Percentiles rank a stretch among this genome's conserved stretches.
Conservation (phyloP, 106 monocot species). For the Allium fistulosum region DNA sequence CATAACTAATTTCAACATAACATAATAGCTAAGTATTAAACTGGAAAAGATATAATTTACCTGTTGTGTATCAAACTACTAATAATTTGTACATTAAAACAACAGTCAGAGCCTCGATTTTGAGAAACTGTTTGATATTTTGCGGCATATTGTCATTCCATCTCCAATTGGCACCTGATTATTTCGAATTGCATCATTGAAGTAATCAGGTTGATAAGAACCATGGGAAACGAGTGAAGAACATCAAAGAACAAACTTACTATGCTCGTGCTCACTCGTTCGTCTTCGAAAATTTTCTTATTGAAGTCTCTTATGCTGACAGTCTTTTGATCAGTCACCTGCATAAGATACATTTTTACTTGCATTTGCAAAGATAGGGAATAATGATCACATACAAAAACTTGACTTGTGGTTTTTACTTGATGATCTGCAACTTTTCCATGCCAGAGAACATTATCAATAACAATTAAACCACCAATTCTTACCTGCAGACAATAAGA, state of each 20-base stretch:
- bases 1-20: no score
- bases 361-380: no score
- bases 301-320: slow-evolving; percentile 76
- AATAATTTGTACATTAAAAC: no score
- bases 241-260: slow-evolving; percentile 11
- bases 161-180: slow-evolving; percentile 87
- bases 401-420: slow-evolving; percentile 14
- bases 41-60: no score
- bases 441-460: slow-evolving; percentile 97
- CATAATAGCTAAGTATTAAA: no score
- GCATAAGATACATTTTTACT: not conserved
- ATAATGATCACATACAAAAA: no score
- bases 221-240: not conserved
- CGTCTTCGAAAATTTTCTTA: slow-evolving; percentile 63
- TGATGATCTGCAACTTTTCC: slow-evolving; percentile 74
- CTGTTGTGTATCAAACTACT: no score
- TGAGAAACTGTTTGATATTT: slow-evolving; percentile 10
- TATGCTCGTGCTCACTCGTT: slow-evolving; percentile 65
- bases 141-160: slow-evolving; percentile 94
- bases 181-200: not conserved
- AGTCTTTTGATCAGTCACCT: slow-evolving; percentile 69
- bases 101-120: not conserved
- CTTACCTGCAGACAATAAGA: slow-evolving; percentile 46
- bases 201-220: not conserved
- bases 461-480: slow-evolving; percentile 69